A percentile compares a stretch with the other conserved stretches of the same genome.
These are phyloP conservation scores for Senecio squalidus DNA, from an alignment of 140 eudicot species.

Conservation along the genomic window DNA sequence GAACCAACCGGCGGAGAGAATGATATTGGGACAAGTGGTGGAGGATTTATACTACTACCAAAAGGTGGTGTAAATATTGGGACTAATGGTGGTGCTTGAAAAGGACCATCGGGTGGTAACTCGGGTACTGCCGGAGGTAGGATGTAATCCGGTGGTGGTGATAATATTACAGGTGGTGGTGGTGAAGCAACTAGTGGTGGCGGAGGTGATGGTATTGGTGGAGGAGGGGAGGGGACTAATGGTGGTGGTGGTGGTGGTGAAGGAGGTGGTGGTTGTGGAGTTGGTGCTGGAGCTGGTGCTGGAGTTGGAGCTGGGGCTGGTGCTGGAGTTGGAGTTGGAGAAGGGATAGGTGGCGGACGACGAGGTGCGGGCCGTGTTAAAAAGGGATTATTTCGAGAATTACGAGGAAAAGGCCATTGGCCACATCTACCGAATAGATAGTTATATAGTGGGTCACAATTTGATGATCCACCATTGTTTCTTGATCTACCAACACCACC, in stretches of 20 bases:
- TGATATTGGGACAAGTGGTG: slow-evolving; percentile 22
- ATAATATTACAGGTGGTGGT: slow-evolving; percentile 29
- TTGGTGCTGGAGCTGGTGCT: background rate
- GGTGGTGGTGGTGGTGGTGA: slow-evolving; percentile 31
- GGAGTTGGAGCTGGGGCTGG: slow-evolving; percentile 12
- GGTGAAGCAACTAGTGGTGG: slow-evolving; percentile 39
- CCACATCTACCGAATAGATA: slow-evolving; percentile 49
- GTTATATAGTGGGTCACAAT: slow-evolving; percentile 44
- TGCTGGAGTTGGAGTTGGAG: slow-evolving; percentile 11
- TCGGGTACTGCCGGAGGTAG: slow-evolving; percentile 37
- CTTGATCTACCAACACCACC: slow-evolving; percentile 26
- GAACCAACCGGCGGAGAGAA: slow-evolving; percentile 22
- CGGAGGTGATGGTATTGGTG: slow-evolving; percentile 23
- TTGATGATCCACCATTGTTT: slow-evolving; percentile 18
- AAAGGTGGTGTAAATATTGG: slow-evolving; percentile 37
- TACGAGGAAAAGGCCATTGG: slow-evolving; percentile 49
- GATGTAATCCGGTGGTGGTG: slow-evolving; percentile 38
- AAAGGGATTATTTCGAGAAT: slow-evolving; percentile 44
- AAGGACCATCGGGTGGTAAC: slow-evolving; percentile 29
- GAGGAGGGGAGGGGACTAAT: slow-evolving; percentile 23
- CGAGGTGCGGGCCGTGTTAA: slow-evolving; percentile 21
- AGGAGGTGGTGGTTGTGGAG: slow-evolving; percentile 19
- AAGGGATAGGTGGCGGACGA: slow-evolving; percentile 10
- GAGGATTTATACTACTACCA: background rate
- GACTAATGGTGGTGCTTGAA: slow-evolving; percentile 33